Base-by-base conservation (phyloP, 306 rosid species). In the Trichosanthes truncata region DNA sequence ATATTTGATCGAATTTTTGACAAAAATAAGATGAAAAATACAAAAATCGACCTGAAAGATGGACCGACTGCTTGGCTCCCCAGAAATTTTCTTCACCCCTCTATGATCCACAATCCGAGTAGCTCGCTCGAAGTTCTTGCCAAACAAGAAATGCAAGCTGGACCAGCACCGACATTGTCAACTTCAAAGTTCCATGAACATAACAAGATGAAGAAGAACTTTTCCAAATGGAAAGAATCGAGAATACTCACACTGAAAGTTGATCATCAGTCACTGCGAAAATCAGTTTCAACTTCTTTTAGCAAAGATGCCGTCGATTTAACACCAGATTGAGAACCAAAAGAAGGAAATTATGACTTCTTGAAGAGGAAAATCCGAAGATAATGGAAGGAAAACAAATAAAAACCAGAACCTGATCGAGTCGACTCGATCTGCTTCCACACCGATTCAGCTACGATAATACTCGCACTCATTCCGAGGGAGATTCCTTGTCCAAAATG, bases 51-150 rank as follows among this genome's bases (percentile, higher is more conserved):
- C 98, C 97, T 91, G 98, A 82, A 89, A 94, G 86, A 92, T 87
- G 36, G 87, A 92, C 17, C 97, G 93, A 57, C 90, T 88, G 68
- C 95, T 89, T 35, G 93, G 96, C 21, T 86, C 82, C 15, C 89
- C 97, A 51, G 84, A 84, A 53, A 95, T 88, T 86, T 78, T 91
- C 85, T 86, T 91, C 78, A 95, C 93, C 73, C 97, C 93, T 74
- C 91, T 84, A 82, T 89, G 97, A 87, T 95, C 98, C 41, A 95
- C 91, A 55, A 91, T 92, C 71, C 93, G 90, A 62, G 89, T 78
- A n/a, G 98, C 97, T 81, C 93, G 88, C 85, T 95, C 97, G 60
- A 91, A 89, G 83, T 94, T 94, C 89, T 92, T 94, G 0, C 97
- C 98, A 78, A 91, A 94, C 85, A 94, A 80, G 91, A 94, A 92